Conservation (phyloP, 1,139 yeast genomes). For the Candida frijolesensis region DNA sequence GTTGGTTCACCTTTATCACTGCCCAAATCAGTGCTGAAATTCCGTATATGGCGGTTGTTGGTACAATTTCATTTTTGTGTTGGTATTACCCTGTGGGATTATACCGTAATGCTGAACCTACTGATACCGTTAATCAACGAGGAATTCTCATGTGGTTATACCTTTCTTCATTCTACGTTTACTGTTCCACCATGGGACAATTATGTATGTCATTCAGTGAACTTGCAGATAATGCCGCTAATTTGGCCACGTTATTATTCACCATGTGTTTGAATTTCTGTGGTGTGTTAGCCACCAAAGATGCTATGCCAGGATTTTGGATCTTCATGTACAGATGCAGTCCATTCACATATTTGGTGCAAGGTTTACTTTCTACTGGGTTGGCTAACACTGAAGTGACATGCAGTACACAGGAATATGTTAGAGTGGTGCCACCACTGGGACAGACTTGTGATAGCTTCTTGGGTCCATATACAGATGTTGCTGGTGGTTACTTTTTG, state of each 20-base stretch:
- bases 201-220: constrained; percentile 39
- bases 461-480: constrained; percentile 44
- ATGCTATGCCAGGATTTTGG: constrained; percentile 35
- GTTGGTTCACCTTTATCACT: constrained; percentile 39
- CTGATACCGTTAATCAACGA: constrained; percentile 26
- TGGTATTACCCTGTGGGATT: constrained; percentile 85
- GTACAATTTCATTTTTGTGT: constrained; percentile 66
- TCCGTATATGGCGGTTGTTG: constrained; percentile 70
- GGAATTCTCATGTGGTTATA: constrained; percentile 48
- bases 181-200: constrained; percentile 39
- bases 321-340: constrained; percentile 63
- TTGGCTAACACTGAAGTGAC: constrained; percentile 25
- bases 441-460: constrained; percentile 58
- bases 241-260: constrained; percentile 27
- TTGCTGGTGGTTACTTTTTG: constrained; percentile 52
- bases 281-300: constrained; percentile 33
- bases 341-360: constrained; percentile 65
- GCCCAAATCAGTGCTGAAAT: constrained; percentile 72
- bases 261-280: constrained; percentile 35
- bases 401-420: constrained; percentile 29
- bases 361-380: constrained; percentile 28
- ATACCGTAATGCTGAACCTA: constrained; percentile 51
- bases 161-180: constrained; percentile 38
- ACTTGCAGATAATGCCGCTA: constrained; percentile 40
- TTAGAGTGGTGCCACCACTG: constrained; percentile 36